These are phyloP conservation scores for Penicillium digitatum DNA, from an alignment of 2,329 filamentous ascomycete species.

Conservation along the genomic window DNA sequence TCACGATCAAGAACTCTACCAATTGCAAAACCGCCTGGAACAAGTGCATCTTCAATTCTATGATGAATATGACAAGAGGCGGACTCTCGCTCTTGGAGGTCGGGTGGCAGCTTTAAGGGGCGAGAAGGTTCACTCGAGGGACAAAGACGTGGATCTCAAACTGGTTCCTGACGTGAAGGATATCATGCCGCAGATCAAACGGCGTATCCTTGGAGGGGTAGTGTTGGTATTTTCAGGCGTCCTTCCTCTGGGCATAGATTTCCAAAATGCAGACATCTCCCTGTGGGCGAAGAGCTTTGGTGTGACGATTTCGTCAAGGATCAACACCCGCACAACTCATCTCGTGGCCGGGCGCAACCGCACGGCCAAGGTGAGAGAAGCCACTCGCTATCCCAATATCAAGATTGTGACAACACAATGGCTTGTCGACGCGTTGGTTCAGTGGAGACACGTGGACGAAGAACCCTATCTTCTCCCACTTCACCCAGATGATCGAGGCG, in stretches of 20 bases:
- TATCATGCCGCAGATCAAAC: slow-evolving; percentile 80
- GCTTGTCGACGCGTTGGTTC: slow-evolving; percentile 78
- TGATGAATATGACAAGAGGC: slow-evolving; percentile 66
- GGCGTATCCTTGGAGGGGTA: slow-evolving; percentile 67
- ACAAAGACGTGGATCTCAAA: slow-evolving; percentile 50
- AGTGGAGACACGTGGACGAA: slow-evolving; percentile 79
- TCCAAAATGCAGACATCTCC: slow-evolving; percentile 78
- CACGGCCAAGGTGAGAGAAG: slow-evolving; percentile 87
- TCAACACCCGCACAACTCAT: slow-evolving; percentile 48
- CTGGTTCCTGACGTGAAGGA: slow-evolving; percentile 78
- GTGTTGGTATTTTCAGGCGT: slow-evolving; percentile 87
- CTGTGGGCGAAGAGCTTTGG: slow-evolving; percentile 85
- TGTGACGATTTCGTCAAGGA: slow-evolving; percentile 52
- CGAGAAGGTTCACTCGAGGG: slow-evolving; percentile 43
- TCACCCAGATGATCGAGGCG: slow-evolving; percentile 61
- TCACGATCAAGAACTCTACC: slow-evolving; percentile 75
- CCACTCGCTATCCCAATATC: slow-evolving; percentile 71
- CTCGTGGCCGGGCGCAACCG: slow-evolving; percentile 58
- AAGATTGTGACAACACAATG: slow-evolving; percentile 91
- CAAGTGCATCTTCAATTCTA: slow-evolving; percentile 77
- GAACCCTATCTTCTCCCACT: slow-evolving; percentile 73
- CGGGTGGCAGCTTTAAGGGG: slow-evolving; percentile 50
- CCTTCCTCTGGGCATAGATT: slow-evolving; percentile 74
- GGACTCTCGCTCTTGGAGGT: slow-evolving; percentile 43
- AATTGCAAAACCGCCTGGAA: slow-evolving; percentile 71